phyloP scores from a whole-genome alignment of 176 grass and related monocot species.

The Oryza brachyantha region DNA sequence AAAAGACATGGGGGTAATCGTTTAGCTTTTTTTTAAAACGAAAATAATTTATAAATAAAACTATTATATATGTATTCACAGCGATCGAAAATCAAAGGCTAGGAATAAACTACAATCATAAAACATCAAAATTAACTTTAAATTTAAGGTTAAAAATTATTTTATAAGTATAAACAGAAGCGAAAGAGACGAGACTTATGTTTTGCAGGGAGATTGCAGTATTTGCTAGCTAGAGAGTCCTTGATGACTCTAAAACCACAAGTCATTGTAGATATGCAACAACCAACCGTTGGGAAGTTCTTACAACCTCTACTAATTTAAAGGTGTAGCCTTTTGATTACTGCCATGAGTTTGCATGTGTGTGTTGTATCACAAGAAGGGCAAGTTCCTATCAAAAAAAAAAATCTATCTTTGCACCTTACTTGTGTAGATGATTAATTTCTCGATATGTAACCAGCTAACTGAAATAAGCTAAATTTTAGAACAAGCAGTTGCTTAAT shows the following conservation, averaged over 20 bases:
- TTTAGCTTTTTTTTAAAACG: too few species aligned
- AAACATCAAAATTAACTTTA: too few species aligned
- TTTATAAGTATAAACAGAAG: too few species aligned
- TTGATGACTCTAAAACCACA: neutral
- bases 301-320: neutral
- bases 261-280: neutral
- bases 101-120: too few species aligned
- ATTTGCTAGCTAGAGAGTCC: neutral
- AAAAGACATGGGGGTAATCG: conserved; percentile 18
- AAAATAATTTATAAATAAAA: too few species aligned
- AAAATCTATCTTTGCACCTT: neutral
- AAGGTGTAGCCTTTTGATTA: neutral
- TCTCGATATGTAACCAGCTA: neutral
- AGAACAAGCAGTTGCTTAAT: conserved; percentile 8
- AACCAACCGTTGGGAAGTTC: neutral
- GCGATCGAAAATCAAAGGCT: too few species aligned
- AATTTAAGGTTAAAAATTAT: too few species aligned
- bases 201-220: neutral
- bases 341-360: neutral
- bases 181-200: too few species aligned
- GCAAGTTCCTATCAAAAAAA: neutral
- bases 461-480: conserved; percentile 8
- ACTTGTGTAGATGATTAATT: neutral
- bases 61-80: too few species aligned
- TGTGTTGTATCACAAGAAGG: neutral